These are phyloP conservation scores for Ambrosia hybrid DNA, from an alignment of 140 eudicot species.

Conservation along the genomic window DNA sequence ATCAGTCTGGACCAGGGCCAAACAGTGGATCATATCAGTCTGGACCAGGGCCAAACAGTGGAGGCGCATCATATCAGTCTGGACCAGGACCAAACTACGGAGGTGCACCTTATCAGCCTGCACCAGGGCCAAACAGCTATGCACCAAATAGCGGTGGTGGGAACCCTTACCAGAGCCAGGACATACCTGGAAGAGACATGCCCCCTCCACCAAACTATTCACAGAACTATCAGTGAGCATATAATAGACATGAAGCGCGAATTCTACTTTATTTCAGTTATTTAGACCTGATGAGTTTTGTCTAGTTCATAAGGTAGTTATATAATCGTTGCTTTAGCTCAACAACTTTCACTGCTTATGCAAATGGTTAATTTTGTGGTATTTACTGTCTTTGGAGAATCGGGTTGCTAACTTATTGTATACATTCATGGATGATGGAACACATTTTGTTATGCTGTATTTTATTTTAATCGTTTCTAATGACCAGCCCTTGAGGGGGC, in stretches of 20 bases:
- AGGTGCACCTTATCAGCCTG: conserved; percentile 46
- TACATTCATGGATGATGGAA: neutral
- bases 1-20: conserved; percentile 18
- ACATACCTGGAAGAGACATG: conserved; percentile 76
- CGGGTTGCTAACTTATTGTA: conserved; percentile 1
- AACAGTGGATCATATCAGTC: neutral
- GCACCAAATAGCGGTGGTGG: conserved; percentile 47
- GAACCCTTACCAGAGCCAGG: conserved; percentile 49
- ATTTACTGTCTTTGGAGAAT: neutral
- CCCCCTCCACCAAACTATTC: conserved; percentile 42
- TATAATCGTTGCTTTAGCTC: neutral
- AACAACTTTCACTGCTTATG: conserved; percentile 9
- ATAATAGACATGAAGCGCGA: conserved; percentile 16
- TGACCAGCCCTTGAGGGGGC: neutral
- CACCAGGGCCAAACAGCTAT: conserved; percentile 45
- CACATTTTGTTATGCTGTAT: neutral
- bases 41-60: conserved; percentile 14
- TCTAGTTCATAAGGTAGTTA: conserved; percentile 26
- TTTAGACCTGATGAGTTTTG: conserved; percentile 16
- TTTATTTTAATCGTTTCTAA: neutral
- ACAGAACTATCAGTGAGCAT: conserved; percentile 43
- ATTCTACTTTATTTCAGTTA: neutral
- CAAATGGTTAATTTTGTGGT: conserved; percentile 17
- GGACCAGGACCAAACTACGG: conserved; percentile 33
- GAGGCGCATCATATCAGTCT: neutral